phyloP scores from a whole-genome alignment of 1,139 yeast genomes.

The Kodamaea suecica region DNA sequence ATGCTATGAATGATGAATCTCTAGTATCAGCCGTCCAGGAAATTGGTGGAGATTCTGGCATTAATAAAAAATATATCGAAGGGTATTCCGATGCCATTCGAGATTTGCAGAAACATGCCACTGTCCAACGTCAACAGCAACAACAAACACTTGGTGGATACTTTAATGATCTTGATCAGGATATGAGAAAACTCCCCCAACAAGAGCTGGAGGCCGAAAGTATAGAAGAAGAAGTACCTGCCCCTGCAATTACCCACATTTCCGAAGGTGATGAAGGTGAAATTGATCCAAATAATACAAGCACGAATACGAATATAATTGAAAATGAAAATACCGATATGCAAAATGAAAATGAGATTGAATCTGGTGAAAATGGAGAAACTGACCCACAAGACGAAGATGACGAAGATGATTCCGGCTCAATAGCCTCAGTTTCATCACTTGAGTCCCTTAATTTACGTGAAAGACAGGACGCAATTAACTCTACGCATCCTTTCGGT shows the following conservation, averaged over 20 bases:
- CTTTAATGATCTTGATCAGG: conserved; percentile 12
- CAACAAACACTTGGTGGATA: conserved; percentile 7
- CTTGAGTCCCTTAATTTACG: conserved; percentile 83
- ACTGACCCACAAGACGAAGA: conserved; percentile 12
- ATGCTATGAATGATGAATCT: conserved; percentile 34
- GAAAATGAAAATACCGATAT: conserved; percentile 2
- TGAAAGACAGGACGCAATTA: conserved; percentile 94
- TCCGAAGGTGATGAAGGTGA: conserved; percentile 7
- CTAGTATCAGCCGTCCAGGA: conserved; percentile 42
- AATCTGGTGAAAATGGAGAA: conserved; percentile 6
- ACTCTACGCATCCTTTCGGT: conserved; percentile 96
- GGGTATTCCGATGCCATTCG: conserved; percentile 70
- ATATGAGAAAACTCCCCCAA: not conserved
- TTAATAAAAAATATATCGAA: conserved; percentile 54
- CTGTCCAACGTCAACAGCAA: conserved; percentile 8
- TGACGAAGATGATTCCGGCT: conserved; percentile 26
- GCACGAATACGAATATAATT: conserved; percentile 4
- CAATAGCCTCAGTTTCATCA: conserved; percentile 40
- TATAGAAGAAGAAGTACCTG: too few species aligned
- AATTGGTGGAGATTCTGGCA: conserved; percentile 17
- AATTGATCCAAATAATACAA: not conserved
- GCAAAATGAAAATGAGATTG: conserved; percentile 4
- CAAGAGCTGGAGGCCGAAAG: conserved; percentile 15
- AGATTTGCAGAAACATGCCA: conserved; percentile 28
- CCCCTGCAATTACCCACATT: conserved; percentile 12